Evolutionary conservation across 495 filamentous ascomycete species (phyloP).

Genomic region (Jackrogersella multiformis): DNA sequence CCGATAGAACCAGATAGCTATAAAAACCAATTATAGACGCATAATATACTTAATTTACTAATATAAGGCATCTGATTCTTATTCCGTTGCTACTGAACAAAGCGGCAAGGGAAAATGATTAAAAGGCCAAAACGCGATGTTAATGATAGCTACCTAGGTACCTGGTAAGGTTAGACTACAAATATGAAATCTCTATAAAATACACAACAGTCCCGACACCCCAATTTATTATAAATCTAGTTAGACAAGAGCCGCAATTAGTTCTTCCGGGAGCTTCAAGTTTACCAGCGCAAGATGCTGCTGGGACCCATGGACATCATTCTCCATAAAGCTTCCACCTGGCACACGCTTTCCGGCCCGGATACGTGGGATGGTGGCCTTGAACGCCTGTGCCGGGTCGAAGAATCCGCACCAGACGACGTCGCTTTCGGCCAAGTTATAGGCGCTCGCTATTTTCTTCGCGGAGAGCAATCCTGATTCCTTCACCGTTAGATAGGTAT

Average conservation of each 20-base stretch:
- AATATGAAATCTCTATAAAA: constrained; percentile 13
- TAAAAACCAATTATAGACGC: too few species aligned
- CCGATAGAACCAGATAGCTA: too few species aligned
- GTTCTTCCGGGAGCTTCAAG: constrained; percentile 35
- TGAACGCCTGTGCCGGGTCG: constrained; percentile 56
- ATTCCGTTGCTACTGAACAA: too few species aligned
- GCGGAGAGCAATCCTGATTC: constrained; percentile 46
- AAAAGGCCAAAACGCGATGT: too few species aligned
- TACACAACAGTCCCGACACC: not conserved
- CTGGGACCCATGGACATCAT: constrained; percentile 52
- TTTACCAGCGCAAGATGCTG: constrained; percentile 45
- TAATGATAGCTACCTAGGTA: too few species aligned
- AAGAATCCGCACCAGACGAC: constrained; percentile 55
- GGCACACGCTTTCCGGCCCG: constrained; percentile 32
- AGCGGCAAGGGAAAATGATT: too few species aligned
- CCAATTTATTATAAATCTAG: not conserved
- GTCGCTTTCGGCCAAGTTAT: constrained; percentile 46
- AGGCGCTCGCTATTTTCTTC: constrained; percentile 45
- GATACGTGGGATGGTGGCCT: constrained; percentile 52
- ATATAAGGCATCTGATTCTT: too few species aligned
- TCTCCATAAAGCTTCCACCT: constrained; percentile 47
- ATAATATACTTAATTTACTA: too few species aligned
- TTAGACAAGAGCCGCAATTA: constrained; percentile 21
- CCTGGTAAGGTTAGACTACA: too few species aligned
- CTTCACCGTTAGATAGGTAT: constrained; percentile 49